phyloP scores from a whole-genome alignment of 306 rosid genomes.

The Vigna radiata region DNA sequence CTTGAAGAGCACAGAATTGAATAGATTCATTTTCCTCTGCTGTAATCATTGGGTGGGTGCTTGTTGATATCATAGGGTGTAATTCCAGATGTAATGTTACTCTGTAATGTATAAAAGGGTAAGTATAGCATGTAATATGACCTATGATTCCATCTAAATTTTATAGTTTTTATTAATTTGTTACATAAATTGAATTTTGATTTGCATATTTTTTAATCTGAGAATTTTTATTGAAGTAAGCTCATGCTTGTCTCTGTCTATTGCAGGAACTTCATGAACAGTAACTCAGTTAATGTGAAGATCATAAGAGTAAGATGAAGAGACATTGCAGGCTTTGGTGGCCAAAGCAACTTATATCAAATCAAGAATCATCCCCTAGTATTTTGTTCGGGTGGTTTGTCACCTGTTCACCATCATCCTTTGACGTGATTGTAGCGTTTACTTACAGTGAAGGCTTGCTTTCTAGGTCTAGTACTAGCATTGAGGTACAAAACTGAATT shows the following conservation, averaged over 20 bases:
- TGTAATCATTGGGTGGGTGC: too few relatives aligned
- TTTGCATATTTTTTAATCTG: conserved; percentile 11
- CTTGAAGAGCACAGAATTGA: too few relatives aligned
- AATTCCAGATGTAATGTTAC: neutral
- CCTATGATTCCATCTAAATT: conserved; percentile 10
- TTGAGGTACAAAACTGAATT: conserved; percentile 64
- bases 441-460: conserved; percentile 55
- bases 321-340: conserved; percentile 91
- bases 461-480: conserved; percentile 48
- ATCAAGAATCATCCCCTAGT: conserved; percentile 55
- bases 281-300: conserved; percentile 35
- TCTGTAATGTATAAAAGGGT: neutral
- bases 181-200: neutral
- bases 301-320: conserved; percentile 55
- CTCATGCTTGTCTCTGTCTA: conserved; percentile 22
- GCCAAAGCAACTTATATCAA: conserved; percentile 73
- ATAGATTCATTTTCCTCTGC: too few relatives aligned
- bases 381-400: conserved; percentile 87
- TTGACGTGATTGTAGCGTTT: conserved; percentile 81
- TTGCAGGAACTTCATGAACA: conserved; percentile 47
- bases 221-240: conserved; percentile 23
- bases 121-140: neutral
- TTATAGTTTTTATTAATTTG: conserved; percentile 23
- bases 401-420: conserved; percentile 63
- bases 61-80: neutral